Conservation (phyloP, 2,329 filamentous ascomycete species). For the Alternaria alternata region DNA sequence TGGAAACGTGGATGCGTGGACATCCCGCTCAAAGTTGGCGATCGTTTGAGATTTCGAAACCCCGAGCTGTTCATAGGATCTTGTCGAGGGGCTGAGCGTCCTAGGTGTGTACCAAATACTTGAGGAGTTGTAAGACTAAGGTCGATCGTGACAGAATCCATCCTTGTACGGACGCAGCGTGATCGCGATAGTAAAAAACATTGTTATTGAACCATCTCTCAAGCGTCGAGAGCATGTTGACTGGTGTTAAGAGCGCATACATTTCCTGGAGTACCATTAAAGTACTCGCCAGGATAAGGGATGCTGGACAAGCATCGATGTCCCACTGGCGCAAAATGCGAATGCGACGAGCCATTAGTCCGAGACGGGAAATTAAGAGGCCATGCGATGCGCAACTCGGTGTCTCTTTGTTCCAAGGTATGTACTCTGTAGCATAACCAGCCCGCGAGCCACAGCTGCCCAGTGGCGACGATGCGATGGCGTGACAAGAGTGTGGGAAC, state of each 20-base stretch:
- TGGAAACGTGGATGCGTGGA: conserved; percentile 11
- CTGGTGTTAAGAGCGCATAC: not conserved
- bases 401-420: not conserved
- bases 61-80: not conserved
- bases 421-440: not conserved
- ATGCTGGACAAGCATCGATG: not conserved
- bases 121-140: not conserved
- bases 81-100: not conserved
- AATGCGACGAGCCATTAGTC: conserved; percentile 2
- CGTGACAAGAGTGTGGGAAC: not conserved
- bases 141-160: not conserved
- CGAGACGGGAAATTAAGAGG: not conserved
- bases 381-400: not conserved
- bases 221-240: not conserved
- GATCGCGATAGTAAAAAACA: not conserved
- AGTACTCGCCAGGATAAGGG: not conserved
- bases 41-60: not conserved
- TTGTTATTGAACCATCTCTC: not conserved
- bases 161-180: not conserved
- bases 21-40: conserved; percentile 5
- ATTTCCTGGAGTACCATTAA: not conserved
- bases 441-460: not conserved
- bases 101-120: not conserved
- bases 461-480: not conserved
- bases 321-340: not conserved